Evolutionary conservation across 495 filamentous ascomycete species (phyloP).

Genomic region (Neurospora sp.): DNA sequence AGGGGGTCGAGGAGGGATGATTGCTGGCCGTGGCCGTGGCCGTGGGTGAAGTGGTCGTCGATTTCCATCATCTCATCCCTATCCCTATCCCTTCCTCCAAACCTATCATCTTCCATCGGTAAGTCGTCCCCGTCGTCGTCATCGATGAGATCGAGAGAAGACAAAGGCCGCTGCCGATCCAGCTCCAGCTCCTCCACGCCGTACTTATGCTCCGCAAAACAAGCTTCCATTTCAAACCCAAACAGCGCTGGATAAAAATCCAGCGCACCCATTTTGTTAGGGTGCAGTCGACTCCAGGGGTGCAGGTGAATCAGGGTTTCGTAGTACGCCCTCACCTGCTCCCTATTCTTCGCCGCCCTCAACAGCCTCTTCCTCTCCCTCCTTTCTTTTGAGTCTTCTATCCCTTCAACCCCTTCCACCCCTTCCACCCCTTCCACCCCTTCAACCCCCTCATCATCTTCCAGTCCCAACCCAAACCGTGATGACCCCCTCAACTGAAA

Average conservation of each 20-base stretch:
- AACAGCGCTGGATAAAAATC: conserved; percentile 34
- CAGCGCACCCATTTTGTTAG: conserved; percentile 17
- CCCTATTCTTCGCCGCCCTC: conserved; percentile 12
- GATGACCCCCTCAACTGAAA: not conserved
- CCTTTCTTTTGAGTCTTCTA: not conserved
- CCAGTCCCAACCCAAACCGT: no score
- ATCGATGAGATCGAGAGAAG: not conserved
- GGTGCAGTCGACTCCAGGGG: conserved; percentile 24
- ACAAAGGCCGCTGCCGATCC: not conserved
- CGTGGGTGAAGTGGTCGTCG: not conserved
- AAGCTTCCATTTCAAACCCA: conserved; percentile 28
- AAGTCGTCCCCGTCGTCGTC: not conserved
- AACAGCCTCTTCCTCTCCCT: not conserved
- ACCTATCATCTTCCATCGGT: not conserved
- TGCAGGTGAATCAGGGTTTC: conserved; percentile 28
- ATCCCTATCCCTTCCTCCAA: not conserved
- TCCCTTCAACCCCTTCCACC: no score
- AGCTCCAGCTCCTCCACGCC: not conserved
- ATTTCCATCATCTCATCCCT: not conserved
- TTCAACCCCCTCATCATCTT: no score
- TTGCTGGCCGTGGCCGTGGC: not conserved
- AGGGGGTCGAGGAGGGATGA: not conserved
- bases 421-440: conserved; percentile 3
- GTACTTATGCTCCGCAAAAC: conserved; percentile 17
- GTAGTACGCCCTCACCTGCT: conserved; percentile 21